Evolutionary conservation across 192 early-diverging fungal genomes (phyloP).

Genomic region (Coemansia sp.): DNA sequence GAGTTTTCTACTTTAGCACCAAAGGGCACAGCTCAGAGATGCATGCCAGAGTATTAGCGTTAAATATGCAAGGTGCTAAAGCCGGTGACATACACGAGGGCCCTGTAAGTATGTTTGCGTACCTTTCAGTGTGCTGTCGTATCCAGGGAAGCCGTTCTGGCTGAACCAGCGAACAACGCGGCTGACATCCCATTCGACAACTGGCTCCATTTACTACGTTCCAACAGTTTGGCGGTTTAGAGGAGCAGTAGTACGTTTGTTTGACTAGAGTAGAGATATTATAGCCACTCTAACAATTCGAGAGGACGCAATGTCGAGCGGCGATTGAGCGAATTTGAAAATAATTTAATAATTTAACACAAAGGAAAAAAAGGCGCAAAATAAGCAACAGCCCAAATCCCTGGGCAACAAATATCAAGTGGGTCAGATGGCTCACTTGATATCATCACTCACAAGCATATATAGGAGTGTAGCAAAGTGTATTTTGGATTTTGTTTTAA

Average conservation of each 20-base stretch:
- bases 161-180: slow-evolving; percentile 50
- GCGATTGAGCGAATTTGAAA: background rate
- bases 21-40: background rate
- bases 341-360: background rate
- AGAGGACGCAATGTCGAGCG: background rate
- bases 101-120: background rate
- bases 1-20: slow-evolving; percentile 62
- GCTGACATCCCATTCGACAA: slow-evolving; percentile 41
- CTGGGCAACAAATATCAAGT: background rate
- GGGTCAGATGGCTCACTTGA: background rate
- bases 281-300: background rate
- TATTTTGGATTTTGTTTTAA: background rate
- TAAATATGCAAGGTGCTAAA: background rate
- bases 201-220: slow-evolving; percentile 39
- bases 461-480: background rate
- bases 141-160: slow-evolving; percentile 54
- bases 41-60: background rate
- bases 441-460: background rate
- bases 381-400: background rate
- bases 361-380: background rate
- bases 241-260: background rate
- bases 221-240: background rate
- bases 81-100: background rate
- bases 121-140: slow-evolving; percentile 46
- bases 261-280: background rate